These are phyloP conservation scores for Phyllosticta citrichinensis DNA, from an alignment of 2,329 filamentous ascomycete species.

Conservation along the genomic window DNA sequence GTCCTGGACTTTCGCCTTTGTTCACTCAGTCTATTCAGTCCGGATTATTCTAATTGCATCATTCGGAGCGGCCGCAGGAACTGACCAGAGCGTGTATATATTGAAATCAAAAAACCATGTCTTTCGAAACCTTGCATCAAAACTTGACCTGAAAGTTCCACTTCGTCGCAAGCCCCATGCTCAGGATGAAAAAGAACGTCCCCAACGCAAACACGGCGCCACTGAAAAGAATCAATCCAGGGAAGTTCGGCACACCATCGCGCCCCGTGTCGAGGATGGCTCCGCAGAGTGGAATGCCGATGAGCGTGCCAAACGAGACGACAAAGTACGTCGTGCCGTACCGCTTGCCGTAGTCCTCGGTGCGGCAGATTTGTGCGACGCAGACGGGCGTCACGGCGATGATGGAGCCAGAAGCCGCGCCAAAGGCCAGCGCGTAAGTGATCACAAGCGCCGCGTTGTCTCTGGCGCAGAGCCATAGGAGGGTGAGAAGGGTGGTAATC, in stretches of 20 bases:
- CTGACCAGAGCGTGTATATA: too few relatives aligned
- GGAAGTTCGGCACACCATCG: constrained; percentile 9
- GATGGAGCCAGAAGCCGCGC: constrained; percentile 56
- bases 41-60: too few relatives aligned
- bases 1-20: too few relatives aligned
- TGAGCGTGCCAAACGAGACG: constrained; percentile 51
- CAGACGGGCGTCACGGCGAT: constrained; percentile 52
- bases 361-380: constrained; percentile 57
- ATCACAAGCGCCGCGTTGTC: constrained; percentile 29
- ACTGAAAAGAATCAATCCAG: constrained; percentile 16
- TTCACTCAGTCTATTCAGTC: too few relatives aligned
- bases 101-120: background rate
- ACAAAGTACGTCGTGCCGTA: constrained; percentile 50
- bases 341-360: constrained; percentile 46
- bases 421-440: constrained; percentile 30
- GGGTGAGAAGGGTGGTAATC: constrained; percentile 34
- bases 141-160: constrained; percentile 11
- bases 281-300: constrained; percentile 55
- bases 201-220: constrained; percentile 15
- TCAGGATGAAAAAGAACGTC: constrained; percentile 13
- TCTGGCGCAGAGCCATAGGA: constrained; percentile 39
- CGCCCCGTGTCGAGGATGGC: constrained; percentile 13
- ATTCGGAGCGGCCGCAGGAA: too few relatives aligned
- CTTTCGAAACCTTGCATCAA: background rate
- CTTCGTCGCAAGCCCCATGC: constrained; percentile 14